Conservation (phyloP, 2,329 filamentous ascomycete species). For the Hortaea werneckii region DNA sequence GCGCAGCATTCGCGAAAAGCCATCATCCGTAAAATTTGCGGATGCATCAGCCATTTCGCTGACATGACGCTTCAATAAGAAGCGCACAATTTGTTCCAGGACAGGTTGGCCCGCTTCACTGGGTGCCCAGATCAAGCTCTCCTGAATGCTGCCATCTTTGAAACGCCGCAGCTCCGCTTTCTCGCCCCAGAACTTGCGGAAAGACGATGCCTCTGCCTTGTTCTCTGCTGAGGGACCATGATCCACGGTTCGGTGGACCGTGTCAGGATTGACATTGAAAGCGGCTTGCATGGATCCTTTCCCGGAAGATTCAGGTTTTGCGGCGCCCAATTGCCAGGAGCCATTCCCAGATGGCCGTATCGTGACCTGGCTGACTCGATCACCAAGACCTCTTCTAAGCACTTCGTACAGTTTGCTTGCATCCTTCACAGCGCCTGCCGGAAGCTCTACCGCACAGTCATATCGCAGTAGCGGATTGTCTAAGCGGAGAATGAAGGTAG, state of each 20-base stretch:
- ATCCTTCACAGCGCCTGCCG: constrained; percentile 4
- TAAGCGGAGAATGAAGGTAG: constrained; percentile 63
- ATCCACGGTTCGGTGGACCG: constrained; percentile 68
- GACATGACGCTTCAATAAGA: constrained; percentile 62
- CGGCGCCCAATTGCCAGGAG: constrained; percentile 29
- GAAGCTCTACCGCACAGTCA: constrained; percentile 41
- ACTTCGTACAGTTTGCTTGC: constrained; percentile 48
- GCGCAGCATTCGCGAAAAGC: constrained; percentile 37
- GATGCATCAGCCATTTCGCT: constrained; percentile 42
- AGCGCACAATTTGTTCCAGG: constrained; percentile 67
- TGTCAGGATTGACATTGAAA: constrained; percentile 61
- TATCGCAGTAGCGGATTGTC: constrained; percentile 44
- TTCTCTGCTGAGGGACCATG: constrained; percentile 80
- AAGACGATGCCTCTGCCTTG: constrained; percentile 68
- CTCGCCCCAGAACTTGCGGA: constrained; percentile 89
- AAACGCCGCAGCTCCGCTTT: constrained; percentile 89
- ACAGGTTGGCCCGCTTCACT: constrained; percentile 51
- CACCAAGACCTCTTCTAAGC: constrained; percentile 61
- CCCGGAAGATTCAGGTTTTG: constrained; percentile 9
- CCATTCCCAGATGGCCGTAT: constrained; percentile 11
- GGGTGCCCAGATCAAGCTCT: constrained; percentile 78
- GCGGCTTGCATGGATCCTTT: constrained; percentile 48
- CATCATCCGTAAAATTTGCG: constrained; percentile 36
- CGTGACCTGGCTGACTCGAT: constrained; percentile 61
- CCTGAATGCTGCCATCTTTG: constrained; percentile 86